Evolutionary conservation across 768 basidiomycete species (phyloP).

Genomic region (Phanerochaete sordida): DNA sequence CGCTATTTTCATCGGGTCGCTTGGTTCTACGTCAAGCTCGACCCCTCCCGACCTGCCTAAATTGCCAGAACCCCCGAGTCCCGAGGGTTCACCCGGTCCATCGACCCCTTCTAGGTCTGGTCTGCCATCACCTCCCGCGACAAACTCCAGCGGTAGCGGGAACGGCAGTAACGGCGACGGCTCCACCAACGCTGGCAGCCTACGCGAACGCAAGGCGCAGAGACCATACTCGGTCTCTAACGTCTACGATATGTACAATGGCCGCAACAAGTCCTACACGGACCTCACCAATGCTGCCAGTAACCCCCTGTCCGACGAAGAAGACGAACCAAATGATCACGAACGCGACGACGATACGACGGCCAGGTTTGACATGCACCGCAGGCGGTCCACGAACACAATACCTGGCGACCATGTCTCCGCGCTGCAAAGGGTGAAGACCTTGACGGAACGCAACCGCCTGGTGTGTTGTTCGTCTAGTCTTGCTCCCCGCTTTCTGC

Average conservation of each 20-base stretch:
- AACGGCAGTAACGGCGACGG: slow-evolving; percentile 57
- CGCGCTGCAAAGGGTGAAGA: slow-evolving; percentile 67
- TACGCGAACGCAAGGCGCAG: slow-evolving; percentile 31
- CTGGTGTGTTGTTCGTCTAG: slow-evolving; percentile 45
- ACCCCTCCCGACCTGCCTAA: slow-evolving; percentile 53
- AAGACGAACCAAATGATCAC: slow-evolving; percentile 40
- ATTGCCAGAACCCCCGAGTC: slow-evolving; percentile 70
- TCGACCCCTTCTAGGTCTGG: slow-evolving; percentile 43
- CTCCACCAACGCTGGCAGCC: slow-evolving; percentile 34
- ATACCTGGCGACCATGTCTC: slow-evolving; percentile 42
- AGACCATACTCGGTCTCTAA: slow-evolving; percentile 26
- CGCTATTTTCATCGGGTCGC: slow-evolving; percentile 58
- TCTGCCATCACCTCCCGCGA: slow-evolving; percentile 79
- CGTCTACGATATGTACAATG: slow-evolving; percentile 44
- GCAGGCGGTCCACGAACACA: slow-evolving; percentile 24
- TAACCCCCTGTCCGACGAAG: slow-evolving; percentile 35
- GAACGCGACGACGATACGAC: slow-evolving; percentile 63
- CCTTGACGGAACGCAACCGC: slow-evolving; percentile 67
- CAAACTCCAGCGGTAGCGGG: slow-evolving; percentile 81
- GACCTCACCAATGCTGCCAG: slow-evolving; percentile 19
- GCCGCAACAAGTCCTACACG: slow-evolving; percentile 31
- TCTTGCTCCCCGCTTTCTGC: not conserved
- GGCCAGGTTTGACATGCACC: slow-evolving; percentile 37
- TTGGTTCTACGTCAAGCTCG: slow-evolving; percentile 36
- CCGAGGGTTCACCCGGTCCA: slow-evolving; percentile 40